A percentile compares a stretch with the other conserved stretches of the same genome.
Conservation (phyloP, 192 early-diverging fungal species). For the Rhizoclosmatium sp. region DNA sequence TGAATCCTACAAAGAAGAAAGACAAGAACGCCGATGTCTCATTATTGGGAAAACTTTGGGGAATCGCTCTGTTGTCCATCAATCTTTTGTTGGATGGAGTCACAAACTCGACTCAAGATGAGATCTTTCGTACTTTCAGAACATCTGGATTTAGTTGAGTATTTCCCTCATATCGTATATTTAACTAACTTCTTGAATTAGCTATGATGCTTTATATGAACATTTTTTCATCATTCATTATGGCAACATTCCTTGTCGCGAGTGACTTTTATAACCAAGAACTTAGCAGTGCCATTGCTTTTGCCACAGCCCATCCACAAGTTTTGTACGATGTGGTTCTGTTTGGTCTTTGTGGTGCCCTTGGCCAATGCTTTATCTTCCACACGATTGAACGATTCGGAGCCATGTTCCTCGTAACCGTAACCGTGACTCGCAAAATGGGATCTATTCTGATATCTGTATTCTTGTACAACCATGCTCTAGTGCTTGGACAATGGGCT, state of each 20-base stretch:
- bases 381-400: slow-evolving; percentile 92
- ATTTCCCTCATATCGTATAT: too few species aligned
- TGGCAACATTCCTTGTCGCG: slow-evolving; percentile 69
- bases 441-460: slow-evolving; percentile 93
- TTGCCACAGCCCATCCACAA: slow-evolving; percentile 79
- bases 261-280: slow-evolving; percentile 79
- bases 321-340: slow-evolving; percentile 84
- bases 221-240: slow-evolving; percentile 75
- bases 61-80: slow-evolving; percentile 79
- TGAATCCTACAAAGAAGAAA: slow-evolving; percentile 62
- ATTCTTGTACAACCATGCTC: slow-evolving; percentile 82
- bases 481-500: slow-evolving; percentile 84
- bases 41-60: slow-evolving; percentile 70
- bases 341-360: slow-evolving; percentile 89
- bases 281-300: slow-evolving; percentile 73
- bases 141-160: background rate
- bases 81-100: slow-evolving; percentile 93
- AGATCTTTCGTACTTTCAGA: slow-evolving; percentile 84
- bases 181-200: slow-evolving; percentile 70
- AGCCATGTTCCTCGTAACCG: slow-evolving; percentile 69
- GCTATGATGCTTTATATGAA: slow-evolving; percentile 99
- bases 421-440: slow-evolving; percentile 94
- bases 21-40: slow-evolving; percentile 43
- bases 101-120: slow-evolving; percentile 97
- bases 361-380: slow-evolving; percentile 99